Base-by-base conservation (phyloP, 169 alveolate species). In the Plasmodium chabaudi region DNA sequence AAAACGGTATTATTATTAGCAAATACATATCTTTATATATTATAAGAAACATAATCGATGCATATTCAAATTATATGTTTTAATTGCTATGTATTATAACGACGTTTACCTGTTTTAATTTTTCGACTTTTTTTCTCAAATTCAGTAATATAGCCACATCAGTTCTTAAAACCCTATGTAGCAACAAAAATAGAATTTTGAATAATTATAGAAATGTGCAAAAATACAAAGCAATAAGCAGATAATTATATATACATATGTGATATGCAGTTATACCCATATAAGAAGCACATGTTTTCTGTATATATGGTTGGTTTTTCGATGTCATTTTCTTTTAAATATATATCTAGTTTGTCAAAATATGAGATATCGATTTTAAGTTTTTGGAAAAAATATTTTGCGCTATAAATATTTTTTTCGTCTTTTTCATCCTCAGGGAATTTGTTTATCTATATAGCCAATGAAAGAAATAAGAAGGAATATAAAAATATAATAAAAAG, bases 311-410 rank as follows among this genome's bases (percentile, higher is more conserved):
- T 79, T 46, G 89, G 89, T 27, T 79, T 79, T 27, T 79, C 89
- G 1, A 79, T 79, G 23, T 55, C 49, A 63, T 79, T 79, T 12
- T 79, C 89, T 49, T 64, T 67, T 42, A 79, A 79, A 67, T 79
- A 79, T 4, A 61, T 56, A 47, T 79, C 84, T 67, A 79, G 15
- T 67, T 79, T 79, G 47, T 79, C 89, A 67, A 55, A 79, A 70
- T 79, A 79, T 17, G 89, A 67, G 23, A 79, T 67, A 79, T 79
- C 89, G 15, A 79, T 79, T 65, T 79, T 79, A 79, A 79, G 89
- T 34, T 79, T 79, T 79, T 79, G 89, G 46, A 79, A 79, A 49
- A 23, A 79, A 61, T 79, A 55, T 67, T 82, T 64, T 17, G 89
- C 89, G 47, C 89, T 79, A 42, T 79, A 79, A 27, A 79, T 47